Conservation (phyloP, 2,329 filamentous ascomycete species). For the Xylaria sp. region DNA sequence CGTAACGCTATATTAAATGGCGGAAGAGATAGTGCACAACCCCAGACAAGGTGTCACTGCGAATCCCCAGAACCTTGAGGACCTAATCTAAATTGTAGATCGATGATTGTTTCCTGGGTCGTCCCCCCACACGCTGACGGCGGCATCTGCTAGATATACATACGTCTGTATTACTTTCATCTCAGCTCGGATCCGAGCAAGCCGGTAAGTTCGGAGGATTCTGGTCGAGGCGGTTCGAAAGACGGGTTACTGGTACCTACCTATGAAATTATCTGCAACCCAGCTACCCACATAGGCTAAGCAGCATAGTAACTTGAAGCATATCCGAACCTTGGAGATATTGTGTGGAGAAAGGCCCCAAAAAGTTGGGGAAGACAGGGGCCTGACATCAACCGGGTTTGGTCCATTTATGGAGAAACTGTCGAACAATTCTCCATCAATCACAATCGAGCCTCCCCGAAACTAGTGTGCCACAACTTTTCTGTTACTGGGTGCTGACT, state of each 20-base stretch:
- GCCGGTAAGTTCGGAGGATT: neutral
- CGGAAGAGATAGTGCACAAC: neutral
- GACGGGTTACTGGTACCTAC: constrained; percentile 10
- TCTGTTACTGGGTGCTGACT: neutral
- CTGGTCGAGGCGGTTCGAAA: neutral
- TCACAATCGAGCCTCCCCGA: constrained; percentile 18
- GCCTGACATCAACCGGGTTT: constrained; percentile 24
- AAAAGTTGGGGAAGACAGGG: constrained; percentile 26
- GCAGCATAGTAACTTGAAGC: constrained; percentile 7
- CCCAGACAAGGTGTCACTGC: neutral
- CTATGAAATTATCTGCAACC: neutral
- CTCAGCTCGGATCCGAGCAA: neutral
- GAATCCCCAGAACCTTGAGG: neutral
- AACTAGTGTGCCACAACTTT: neutral
- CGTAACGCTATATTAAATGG: neutral
- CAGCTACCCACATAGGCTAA: neutral
- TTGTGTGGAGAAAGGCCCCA: constrained; percentile 14
- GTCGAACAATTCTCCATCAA: constrained; percentile 27
- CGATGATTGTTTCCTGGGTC: neutral
- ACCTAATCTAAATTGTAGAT: neutral
- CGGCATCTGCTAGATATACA: neutral
- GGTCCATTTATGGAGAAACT: constrained; percentile 31
- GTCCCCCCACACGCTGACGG: neutral
- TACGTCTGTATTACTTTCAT: neutral
- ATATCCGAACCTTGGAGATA: constrained; percentile 2